Evolutionary conservation across 768 basidiomycete species (phyloP), one percentile per base, ranked within the genome.

Genomic region (Cyathus striatus): DNA sequence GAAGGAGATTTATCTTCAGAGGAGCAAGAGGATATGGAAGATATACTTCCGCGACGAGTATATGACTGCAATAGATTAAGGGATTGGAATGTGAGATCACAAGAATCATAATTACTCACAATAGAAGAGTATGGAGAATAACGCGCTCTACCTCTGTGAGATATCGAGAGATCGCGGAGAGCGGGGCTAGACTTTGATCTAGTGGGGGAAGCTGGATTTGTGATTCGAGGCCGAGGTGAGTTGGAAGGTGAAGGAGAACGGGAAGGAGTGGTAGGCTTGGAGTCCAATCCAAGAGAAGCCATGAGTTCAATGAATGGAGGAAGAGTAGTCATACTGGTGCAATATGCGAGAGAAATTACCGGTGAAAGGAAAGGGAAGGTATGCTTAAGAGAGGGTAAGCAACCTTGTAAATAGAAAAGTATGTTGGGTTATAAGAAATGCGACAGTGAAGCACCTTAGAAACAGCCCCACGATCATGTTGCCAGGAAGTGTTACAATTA

Each of bases 231-330:
- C 56, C 51, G 68, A 56, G 65, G 66, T 38, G 59, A 66, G 42
- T 50, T 42, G 37, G 69, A 66, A 43, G 72, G 71, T 22, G 72
- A 64, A 35, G 75, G 71, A 38, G 68, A 71, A 42, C 77, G 63
- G 35, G 69, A 64, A 39, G 65, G 51, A 37, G 62, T 73, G 22
- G 68, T 65, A 3, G 73, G 66, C 23, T 57, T 60, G 50, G 74
- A 73, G 50, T 86, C 79, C 61, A 90, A 72, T 49, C 86, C 89
- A 52, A 91, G 71, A 47, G 89, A 78, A 49, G 79, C 78, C 86
- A 91, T 88, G 59, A 91, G 84, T 67, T 90, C 82, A 45, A 88
- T 81, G 61, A 91, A 91, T 44, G 89, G 90, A 56, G 89, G 89
- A 54, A 90, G 81, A 55, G 85, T 63, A 58, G 83, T 69, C 83